A percentile compares a stretch with the other conserved stretches of the same genome.
phyloP scores from a whole-genome alignment of 495 filamentous ascomycete genomes.

The Stereocaulon alpinum region DNA sequence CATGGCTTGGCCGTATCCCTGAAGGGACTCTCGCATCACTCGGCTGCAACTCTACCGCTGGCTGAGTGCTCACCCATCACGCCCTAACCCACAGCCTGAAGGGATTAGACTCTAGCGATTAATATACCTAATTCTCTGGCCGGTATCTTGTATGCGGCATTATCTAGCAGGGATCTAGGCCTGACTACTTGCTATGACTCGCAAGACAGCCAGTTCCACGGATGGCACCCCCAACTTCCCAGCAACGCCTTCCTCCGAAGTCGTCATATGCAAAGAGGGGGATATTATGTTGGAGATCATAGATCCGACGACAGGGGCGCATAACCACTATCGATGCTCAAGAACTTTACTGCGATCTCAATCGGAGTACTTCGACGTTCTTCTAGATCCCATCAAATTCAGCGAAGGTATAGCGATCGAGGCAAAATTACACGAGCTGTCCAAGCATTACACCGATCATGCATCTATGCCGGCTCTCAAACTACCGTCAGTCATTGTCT shows the following conservation, averaged over 20 bases:
- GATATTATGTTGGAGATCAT: constrained; percentile 14
- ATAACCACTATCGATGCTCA: constrained; percentile 13
- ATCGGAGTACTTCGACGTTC: constrained; percentile 34
- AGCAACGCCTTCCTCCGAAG: not conserved
- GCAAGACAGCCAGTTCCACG: not conserved
- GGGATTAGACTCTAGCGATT: not conserved
- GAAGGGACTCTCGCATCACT: constrained; percentile 9
- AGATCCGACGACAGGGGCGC: not conserved
- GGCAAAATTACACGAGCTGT: constrained; percentile 8
- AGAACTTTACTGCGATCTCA: constrained; percentile 5
- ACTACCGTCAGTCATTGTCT: constrained; percentile 15
- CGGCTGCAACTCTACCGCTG: not conserved
- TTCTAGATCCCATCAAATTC: constrained; percentile 41
- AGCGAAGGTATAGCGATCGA: constrained; percentile 30
- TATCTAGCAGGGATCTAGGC: not conserved
- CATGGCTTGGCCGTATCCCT: constrained; percentile 25
- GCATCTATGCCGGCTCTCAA: constrained; percentile 5
- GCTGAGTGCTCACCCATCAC: constrained; percentile 1
- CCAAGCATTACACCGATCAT: constrained; percentile 4
- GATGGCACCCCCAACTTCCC: not conserved
- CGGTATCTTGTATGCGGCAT: too few species aligned
- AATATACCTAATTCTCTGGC: not conserved
- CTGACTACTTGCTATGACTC: constrained; percentile 3
- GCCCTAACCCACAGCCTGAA: not conserved
- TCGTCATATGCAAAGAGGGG: constrained; percentile 4